Evolutionary conservation across 371 early-diverging fungal species (phyloP).

Genomic region (Mucor indicus): DNA sequence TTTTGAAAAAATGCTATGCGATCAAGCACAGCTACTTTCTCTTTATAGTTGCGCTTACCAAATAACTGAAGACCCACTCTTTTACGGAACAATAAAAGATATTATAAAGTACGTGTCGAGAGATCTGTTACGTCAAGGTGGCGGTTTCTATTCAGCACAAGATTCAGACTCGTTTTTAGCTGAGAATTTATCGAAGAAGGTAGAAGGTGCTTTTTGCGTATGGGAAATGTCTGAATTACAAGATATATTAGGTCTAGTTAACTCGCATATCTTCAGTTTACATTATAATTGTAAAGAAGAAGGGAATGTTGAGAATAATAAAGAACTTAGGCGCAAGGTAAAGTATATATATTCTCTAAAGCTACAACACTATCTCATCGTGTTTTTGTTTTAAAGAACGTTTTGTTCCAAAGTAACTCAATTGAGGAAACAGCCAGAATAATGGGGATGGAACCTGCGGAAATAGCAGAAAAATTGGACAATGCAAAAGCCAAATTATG

Average conservation of each 20-base stretch:
- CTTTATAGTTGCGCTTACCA: slow-evolving; percentile 46
- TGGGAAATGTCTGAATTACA: slow-evolving; percentile 56
- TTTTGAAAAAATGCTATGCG: slow-evolving; percentile 72
- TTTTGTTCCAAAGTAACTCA: slow-evolving; percentile 40
- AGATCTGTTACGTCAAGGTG: slow-evolving; percentile 44
- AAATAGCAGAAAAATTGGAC: slow-evolving; percentile 28
- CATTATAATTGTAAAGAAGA: slow-evolving; percentile 49
- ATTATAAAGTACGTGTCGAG: slow-evolving; percentile 57
- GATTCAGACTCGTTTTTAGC: slow-evolving; percentile 67
- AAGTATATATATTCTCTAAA: not conserved
- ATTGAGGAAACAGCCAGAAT: slow-evolving; percentile 43
- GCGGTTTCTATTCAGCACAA: slow-evolving; percentile 71
- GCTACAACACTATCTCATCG: not conserved
- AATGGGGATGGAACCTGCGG: slow-evolving; percentile 23
- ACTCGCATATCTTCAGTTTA: slow-evolving; percentile 37
- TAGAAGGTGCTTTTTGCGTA: slow-evolving; percentile 71
- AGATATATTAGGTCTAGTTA: slow-evolving; percentile 31
- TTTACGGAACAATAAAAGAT: slow-evolving; percentile 47
- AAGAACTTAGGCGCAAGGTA: slow-evolving; percentile 58
- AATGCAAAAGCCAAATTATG: slow-evolving; percentile 35
- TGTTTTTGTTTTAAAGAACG: slow-evolving; percentile 41
- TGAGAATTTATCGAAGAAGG: slow-evolving; percentile 33
- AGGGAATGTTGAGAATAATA: slow-evolving; percentile 65
- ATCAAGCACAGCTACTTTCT: slow-evolving; percentile 64
- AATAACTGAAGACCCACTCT: slow-evolving; percentile 46